Percentiles rank a stretch among this genome's conserved stretches.
phyloP scores from a whole-genome alignment of 2,329 filamentous ascomycete species.

The Xylogone sp. region DNA sequence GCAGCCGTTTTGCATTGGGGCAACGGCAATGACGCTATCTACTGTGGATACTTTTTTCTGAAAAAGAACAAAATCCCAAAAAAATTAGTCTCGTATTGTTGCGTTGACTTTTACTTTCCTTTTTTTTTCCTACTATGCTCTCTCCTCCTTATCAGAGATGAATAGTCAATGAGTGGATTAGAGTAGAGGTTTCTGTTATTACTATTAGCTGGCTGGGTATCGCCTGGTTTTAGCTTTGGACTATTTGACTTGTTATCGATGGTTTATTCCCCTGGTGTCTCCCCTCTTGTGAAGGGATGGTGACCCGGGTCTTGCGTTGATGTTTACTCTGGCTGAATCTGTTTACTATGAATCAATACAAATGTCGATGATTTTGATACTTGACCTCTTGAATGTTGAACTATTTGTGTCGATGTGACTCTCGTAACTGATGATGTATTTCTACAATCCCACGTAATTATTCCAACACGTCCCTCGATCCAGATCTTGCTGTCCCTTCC shows the following conservation, averaged over 20 bases:
- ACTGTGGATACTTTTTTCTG: conserved; percentile 18
- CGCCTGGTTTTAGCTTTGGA: neutral
- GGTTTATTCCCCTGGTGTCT: conserved; percentile 17
- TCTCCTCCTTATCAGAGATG: neutral
- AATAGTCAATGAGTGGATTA: neutral
- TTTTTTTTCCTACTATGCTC: neutral
- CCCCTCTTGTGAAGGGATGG: conserved; percentile 22
- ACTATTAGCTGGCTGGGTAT: neutral
- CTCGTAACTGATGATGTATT: no score
- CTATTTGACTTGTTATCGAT: neutral
- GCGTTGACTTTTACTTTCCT: conserved; percentile 10
- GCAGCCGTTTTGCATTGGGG: conserved; percentile 21
- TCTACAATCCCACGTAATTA: no score
- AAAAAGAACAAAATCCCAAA: neutral
- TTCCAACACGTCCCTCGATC: no score
- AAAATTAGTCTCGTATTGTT: conserved; percentile 5
- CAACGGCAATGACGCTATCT: conserved; percentile 24
- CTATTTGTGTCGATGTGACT: no score
- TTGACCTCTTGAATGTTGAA: neutral
- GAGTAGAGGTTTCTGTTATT: neutral
- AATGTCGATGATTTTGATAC: neutral
- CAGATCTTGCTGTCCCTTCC: no score
- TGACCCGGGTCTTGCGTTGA: conserved; percentile 16
- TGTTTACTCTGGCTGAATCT: neutral
- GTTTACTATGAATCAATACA: neutral